Evolutionary conservation across 2,329 filamentous ascomycete species (phyloP), one percentile per base, ranked within the genome.

Genomic region (Verticillium klebahnii): DNA sequence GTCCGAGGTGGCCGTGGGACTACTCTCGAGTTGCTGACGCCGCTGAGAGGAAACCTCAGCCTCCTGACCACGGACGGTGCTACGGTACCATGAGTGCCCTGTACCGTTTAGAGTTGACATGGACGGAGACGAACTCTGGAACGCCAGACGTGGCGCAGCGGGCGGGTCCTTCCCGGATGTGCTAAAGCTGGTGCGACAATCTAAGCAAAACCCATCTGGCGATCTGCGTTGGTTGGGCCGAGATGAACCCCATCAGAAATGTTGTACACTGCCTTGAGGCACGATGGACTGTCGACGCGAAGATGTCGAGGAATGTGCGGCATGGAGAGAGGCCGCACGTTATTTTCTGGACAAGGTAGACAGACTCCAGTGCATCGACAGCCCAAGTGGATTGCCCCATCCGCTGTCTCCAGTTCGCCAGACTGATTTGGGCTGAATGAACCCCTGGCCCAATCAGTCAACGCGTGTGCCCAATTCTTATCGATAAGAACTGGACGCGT

Each of bases 401-500:
- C 5, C 29, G 29, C 5, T 6, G 5, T 29, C 29, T 29, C 29
- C 29, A 29, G 29, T 29, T 6, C 29, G 29, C 29, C 25, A 25
- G 25, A 25, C 25, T 25, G 25, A 25, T 25, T 25, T 25, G 25
- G 25, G 25, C 29, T 29, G 29, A 29, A 29, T 29, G 29, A 6
- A 29, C 29, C 29, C 29, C 29, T 32, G 29, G 58, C 23, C 58
- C 58, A 59, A 55, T 45, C 45, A 57, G 54, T 8, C 6, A 57
- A 19, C 29, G 17, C 14, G 12, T 8, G 25, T 34, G n/a, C 54
- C 54, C 15, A n/a, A 56, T n/a, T 6, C 59, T 65, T 66, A 66
- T 66, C 64, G 64, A 66, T 66, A 66, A 66, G 61, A 37, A 14
- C 23, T 25, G n/a, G 50, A 57, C 63, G 64, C 63, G 64, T 63